phyloP scores from a whole-genome alignment of 139 green algal genomes.

The Microglena sp. region DNA sequence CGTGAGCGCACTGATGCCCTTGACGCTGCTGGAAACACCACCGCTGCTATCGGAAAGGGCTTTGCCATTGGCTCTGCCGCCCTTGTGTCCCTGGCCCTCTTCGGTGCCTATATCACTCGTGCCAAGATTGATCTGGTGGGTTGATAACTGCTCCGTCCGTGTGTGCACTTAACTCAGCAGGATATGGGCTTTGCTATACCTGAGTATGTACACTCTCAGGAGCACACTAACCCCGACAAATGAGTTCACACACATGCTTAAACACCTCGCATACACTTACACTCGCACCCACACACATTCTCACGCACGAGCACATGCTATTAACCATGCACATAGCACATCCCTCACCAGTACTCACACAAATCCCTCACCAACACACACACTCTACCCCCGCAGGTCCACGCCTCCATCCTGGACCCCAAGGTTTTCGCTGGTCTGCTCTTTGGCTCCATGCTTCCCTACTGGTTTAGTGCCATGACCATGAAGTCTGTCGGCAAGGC shows the following conservation, averaged over 20 bases:
- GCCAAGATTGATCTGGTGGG: not conserved
- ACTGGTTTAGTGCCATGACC: constrained; percentile 96
- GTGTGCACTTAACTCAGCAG: constrained; percentile 1
- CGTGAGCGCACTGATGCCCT: constrained; percentile 93
- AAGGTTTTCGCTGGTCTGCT: constrained; percentile 71
- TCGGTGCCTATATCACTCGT: constrained; percentile 77
- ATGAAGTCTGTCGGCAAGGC: constrained; percentile 97
- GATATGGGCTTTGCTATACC: no score
- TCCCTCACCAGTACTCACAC: constrained; percentile 66
- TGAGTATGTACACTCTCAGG: not conserved
- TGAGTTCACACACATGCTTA: not conserved
- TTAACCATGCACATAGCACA: not conserved
- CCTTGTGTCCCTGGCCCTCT: constrained; percentile 93
- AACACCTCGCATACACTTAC: not conserved
- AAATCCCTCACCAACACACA: constrained; percentile 57
- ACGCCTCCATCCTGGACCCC: constrained; percentile 87
- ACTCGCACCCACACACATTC: not conserved
- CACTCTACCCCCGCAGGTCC: constrained; percentile 44
- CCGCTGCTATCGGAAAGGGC: constrained; percentile 94
- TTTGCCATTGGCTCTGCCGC: constrained; percentile 96
- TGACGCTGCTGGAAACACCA: constrained; percentile 96
- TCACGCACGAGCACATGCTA: not conserved
- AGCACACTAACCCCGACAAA: not conserved
- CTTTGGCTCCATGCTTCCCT: constrained; percentile 87
- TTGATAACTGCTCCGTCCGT: not conserved